Percentiles rank a stretch among this genome's conserved stretches.
phyloP scores from a whole-genome alignment of 768 basidiomycete species.

The Termitomyces sp. region DNA sequence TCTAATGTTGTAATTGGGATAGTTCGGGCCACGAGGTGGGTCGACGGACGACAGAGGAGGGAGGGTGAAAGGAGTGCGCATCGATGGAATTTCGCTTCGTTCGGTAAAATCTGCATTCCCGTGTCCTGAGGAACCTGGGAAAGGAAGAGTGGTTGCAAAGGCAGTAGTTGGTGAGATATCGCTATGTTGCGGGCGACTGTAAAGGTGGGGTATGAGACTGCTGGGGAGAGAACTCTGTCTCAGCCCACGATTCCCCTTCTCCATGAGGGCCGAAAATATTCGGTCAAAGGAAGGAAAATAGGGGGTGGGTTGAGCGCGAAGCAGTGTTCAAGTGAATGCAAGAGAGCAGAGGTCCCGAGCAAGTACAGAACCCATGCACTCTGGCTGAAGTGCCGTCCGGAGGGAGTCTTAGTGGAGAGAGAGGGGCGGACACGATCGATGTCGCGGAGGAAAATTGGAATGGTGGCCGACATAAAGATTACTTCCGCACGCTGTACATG shows the following conservation, averaged over 20 bases:
- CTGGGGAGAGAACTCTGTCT: constrained; percentile 49
- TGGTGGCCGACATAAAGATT: constrained; percentile 30
- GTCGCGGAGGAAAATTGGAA: constrained; percentile 35
- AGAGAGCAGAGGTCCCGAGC: constrained; percentile 18
- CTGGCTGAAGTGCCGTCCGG: constrained; percentile 21
- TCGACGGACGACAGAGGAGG: constrained; percentile 14
- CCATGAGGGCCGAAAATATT: constrained; percentile 18
- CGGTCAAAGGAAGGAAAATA: constrained; percentile 18
- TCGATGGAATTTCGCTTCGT: constrained; percentile 13
- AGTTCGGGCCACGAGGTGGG: constrained; percentile 6
- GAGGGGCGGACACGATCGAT: constrained; percentile 29
- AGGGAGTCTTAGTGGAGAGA: constrained; percentile 21
- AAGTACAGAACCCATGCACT: constrained; percentile 25
- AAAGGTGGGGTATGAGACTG: constrained; percentile 48
- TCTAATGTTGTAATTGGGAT: constrained; percentile 9
- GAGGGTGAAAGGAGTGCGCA: constrained; percentile 13
- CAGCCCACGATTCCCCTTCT: constrained; percentile 21
- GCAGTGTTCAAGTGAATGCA: constrained; percentile 15
- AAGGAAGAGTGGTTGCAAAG: constrained; percentile 14
- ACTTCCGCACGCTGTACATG: constrained; percentile 32
- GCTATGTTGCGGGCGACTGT: constrained; percentile 32
- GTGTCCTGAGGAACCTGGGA: constrained; percentile 5
- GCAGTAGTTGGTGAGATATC: constrained; percentile 22
- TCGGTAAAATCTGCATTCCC: constrained; percentile 13
- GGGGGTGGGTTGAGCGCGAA: constrained; percentile 15